phyloP scores from a whole-genome alignment of 1,284 basidiomycete species.

The Gymnopus androsaceus region DNA sequence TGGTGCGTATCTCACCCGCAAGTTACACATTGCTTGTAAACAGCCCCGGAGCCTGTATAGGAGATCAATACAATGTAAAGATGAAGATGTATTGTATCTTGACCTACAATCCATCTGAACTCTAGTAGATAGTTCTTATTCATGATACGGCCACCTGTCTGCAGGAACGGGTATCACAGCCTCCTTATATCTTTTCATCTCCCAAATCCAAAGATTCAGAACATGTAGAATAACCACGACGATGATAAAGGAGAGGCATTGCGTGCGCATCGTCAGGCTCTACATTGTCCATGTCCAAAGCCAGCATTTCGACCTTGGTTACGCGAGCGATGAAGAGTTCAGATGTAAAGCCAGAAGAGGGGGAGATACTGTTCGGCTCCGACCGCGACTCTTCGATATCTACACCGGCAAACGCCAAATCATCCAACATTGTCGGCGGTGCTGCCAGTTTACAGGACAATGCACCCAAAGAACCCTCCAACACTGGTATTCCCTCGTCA shows the following conservation, averaged over 20 bases:
- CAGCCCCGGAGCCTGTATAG: too few relatives aligned
- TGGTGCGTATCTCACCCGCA: too few relatives aligned
- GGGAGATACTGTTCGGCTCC: not conserved
- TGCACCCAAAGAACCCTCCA: conserved; percentile 59
- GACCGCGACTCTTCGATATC: not conserved
- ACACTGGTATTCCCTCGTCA: conserved; percentile 56
- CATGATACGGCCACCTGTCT: too few relatives aligned
- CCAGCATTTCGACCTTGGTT: conserved; percentile 37
- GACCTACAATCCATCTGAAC: too few relatives aligned
- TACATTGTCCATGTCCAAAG: conserved; percentile 20
- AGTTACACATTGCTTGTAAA: too few relatives aligned
- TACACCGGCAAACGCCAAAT: conserved; percentile 26
- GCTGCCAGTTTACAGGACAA: conserved; percentile 54
- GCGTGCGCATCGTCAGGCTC: conserved; percentile 23
- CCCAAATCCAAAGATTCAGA: too few relatives aligned
- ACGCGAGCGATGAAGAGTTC: conserved; percentile 50
- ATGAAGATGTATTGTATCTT: too few relatives aligned
- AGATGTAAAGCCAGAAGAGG: conserved; percentile 28
- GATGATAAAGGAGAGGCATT: conserved; percentile 44
- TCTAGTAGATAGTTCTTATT: too few relatives aligned
- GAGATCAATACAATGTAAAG: too few relatives aligned
- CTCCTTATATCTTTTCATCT: too few relatives aligned
- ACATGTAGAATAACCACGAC: conserved; percentile 38
- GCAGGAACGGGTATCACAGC: too few relatives aligned
- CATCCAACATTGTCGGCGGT: conserved; percentile 41